Evolutionary conservation across 257 asterid genomes (phyloP).

Genomic region (Solanum phureja): DNA sequence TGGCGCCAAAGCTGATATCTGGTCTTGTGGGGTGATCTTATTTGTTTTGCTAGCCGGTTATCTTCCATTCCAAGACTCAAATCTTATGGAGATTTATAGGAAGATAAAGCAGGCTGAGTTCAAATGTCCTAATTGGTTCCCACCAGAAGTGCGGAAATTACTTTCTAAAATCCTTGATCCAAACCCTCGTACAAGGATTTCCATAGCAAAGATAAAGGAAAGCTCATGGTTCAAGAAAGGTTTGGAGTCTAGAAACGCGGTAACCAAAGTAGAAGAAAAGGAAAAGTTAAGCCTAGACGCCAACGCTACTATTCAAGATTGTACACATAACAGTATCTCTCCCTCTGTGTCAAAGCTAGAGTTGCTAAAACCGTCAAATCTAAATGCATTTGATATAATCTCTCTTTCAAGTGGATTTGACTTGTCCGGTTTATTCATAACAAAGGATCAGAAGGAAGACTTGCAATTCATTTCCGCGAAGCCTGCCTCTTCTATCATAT

Average conservation of each 20-base stretch:
- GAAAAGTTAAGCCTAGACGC: background rate
- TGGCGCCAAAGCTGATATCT: constrained; percentile 66
- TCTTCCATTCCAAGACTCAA: constrained; percentile 58
- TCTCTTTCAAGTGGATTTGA: constrained; percentile 79
- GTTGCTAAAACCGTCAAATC: constrained; percentile 19
- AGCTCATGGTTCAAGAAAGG: constrained; percentile 60
- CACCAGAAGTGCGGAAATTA: constrained; percentile 38
- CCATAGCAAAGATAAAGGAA: constrained; percentile 48
- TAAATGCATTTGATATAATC: constrained; percentile 77
- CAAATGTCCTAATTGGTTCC: constrained; percentile 62
- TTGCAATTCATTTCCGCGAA: constrained; percentile 43
- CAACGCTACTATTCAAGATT: background rate
- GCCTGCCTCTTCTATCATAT: constrained; percentile 28
- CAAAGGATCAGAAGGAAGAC: constrained; percentile 54
- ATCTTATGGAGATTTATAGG: constrained; percentile 61
- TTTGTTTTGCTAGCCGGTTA: constrained; percentile 58
- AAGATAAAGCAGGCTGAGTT: constrained; percentile 44
- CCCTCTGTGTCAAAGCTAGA: constrained; percentile 8
- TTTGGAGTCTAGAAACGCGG: constrained; percentile 1
- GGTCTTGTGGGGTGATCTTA: constrained; percentile 83
- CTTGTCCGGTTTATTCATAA: constrained; percentile 67
- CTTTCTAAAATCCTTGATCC: constrained; percentile 62
- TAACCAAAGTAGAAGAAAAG: background rate
- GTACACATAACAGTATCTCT: background rate
- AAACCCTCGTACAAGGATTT: constrained; percentile 51